Conservation (phyloP, 148 eudicot genomes). For the Linanthus parryae region DNA sequence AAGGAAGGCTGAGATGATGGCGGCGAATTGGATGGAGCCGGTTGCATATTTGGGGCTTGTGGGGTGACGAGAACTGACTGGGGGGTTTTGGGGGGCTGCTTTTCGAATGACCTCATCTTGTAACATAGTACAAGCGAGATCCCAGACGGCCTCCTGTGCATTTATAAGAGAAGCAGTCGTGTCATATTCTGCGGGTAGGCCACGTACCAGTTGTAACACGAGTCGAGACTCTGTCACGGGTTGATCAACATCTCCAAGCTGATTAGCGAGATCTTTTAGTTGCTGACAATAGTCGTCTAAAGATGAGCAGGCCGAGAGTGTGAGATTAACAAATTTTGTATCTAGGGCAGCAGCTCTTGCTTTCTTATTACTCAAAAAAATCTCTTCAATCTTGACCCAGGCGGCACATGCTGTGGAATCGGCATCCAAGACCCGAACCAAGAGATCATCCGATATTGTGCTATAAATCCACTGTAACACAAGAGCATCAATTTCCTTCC, state of each 20-base stretch:
- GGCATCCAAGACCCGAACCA: neutral
- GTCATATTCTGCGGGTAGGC: neutral
- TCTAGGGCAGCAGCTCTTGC: slow-evolving; percentile 6
- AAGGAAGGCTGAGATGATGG: neutral
- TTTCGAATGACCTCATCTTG: slow-evolving; percentile 3
- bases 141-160: slow-evolving; percentile 1
- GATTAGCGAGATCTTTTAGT: slow-evolving; percentile 4
- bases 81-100: slow-evolving; percentile 1
- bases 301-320: slow-evolving; percentile 1
- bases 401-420: neutral
- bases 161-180: slow-evolving; percentile 2
- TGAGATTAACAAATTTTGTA: slow-evolving; percentile 1
- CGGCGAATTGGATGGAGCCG: neutral
- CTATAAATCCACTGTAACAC: slow-evolving; percentile 3
- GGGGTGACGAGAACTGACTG: slow-evolving; percentile 2
- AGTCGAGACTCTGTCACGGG: neutral
- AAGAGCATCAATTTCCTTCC: neutral
- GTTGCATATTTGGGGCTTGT: neutral
- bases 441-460: neutral
- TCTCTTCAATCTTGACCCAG: neutral
- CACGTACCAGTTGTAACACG: slow-evolving; percentile 2
- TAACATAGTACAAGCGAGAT: slow-evolving; percentile 2
- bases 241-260: slow-evolving; percentile 1
- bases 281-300: slow-evolving; percentile 2
- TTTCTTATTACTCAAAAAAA: neutral